phyloP scores from a whole-genome alignment of 2,329 filamentous ascomycete species.

The Cryphonectria japonica region DNA sequence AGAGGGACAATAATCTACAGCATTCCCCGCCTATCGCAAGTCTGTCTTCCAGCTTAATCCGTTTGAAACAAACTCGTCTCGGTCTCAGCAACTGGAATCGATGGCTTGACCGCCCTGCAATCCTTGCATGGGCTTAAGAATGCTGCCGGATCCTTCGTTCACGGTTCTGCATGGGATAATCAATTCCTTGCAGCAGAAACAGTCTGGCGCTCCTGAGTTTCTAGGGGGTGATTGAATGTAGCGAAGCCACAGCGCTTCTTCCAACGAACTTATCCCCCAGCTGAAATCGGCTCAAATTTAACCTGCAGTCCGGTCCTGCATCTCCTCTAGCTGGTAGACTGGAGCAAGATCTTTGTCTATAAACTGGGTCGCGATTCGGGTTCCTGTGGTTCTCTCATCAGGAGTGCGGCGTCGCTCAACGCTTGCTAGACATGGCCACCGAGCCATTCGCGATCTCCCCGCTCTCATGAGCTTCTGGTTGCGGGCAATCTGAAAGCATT shows the following conservation, averaged over 20 bases:
- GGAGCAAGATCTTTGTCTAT: not conserved
- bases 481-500: not conserved
- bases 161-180: not conserved
- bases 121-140: not conserved
- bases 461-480: not conserved
- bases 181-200: not conserved
- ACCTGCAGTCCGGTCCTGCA: not conserved
- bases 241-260: not conserved
- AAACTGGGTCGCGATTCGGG: not conserved
- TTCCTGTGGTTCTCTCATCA: not conserved
- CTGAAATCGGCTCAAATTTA: not conserved
- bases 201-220: not conserved
- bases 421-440: not conserved
- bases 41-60: not conserved
- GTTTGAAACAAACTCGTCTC: slow-evolving; percentile 5
- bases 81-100: not conserved
- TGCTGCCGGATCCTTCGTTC: not conserved
- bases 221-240: not conserved
- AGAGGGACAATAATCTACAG: not conserved
- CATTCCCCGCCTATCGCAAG: not conserved
- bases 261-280: not conserved
- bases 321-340: not conserved
- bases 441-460: not conserved
- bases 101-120: slow-evolving; percentile 1
- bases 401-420: not conserved